phyloP scores from a whole-genome alignment of 495 filamentous ascomycete species.

The Xylaria longipes region DNA sequence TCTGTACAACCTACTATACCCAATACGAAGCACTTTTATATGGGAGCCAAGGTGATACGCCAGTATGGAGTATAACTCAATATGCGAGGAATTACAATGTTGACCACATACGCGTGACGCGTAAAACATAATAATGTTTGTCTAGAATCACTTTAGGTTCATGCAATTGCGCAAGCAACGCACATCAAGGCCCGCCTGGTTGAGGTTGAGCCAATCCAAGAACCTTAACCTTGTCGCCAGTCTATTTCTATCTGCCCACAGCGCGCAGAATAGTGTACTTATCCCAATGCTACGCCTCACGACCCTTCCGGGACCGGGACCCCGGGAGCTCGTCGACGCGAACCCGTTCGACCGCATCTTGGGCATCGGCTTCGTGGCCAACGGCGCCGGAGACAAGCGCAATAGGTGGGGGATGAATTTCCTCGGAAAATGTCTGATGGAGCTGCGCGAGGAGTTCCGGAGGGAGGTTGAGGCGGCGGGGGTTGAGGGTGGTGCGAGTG shows the following conservation, averaged over 20 bases:
- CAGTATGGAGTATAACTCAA: too few relatives aligned
- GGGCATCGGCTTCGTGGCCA: conserved; percentile 67
- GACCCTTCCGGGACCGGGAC: conserved; percentile 44
- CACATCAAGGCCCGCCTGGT: neutral
- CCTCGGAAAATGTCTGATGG: conserved; percentile 62
- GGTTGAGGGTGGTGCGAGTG: neutral
- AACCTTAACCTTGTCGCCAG: neutral
- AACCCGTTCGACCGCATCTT: conserved; percentile 67
- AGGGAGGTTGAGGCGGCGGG: conserved; percentile 28
- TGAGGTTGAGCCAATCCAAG: neutral
- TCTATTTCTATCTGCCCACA: conserved; percentile 42
- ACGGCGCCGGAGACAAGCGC: conserved; percentile 54
- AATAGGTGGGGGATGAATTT: conserved; percentile 70
- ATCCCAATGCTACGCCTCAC: conserved; percentile 42
- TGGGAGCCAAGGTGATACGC: too few relatives aligned
- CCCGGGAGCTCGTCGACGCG: conserved; percentile 68
- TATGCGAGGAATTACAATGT: too few relatives aligned
- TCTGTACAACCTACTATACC: too few relatives aligned
- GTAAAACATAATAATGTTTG: too few relatives aligned
- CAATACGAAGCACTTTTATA: too few relatives aligned
- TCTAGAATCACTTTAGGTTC: too few relatives aligned
- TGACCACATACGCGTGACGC: too few relatives aligned
- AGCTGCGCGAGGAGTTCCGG: conserved; percentile 55
- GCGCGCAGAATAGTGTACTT: conserved; percentile 40
- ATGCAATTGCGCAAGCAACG: neutral